A percentile compares a stretch with the other conserved stretches of the same genome.
Conservation (phyloP, 306 rosid genomes). For the Begonia peltatifolia region DNA sequence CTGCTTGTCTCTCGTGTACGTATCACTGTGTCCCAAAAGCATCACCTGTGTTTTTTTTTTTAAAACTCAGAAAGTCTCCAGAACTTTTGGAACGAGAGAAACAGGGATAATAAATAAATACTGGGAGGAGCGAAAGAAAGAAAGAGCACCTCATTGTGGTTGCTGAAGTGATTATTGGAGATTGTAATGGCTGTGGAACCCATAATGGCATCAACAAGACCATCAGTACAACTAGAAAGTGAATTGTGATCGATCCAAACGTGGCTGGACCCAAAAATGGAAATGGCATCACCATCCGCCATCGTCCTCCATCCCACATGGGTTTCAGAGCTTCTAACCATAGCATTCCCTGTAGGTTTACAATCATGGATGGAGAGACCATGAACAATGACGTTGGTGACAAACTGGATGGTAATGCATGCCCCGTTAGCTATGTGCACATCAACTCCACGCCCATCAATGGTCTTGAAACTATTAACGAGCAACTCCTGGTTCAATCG, state of each 20-base stretch:
- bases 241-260: constrained; percentile 4
- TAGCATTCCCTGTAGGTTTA: constrained; percentile 1
- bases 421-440: constrained; percentile 3
- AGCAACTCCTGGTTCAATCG: background rate
- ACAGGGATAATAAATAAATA: too few species aligned
- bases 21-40: too few species aligned
- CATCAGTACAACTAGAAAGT: background rate
- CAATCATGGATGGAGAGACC: constrained; percentile 5
- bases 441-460: constrained; percentile 4
- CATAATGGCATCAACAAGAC: background rate
- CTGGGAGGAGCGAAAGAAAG: too few species aligned
- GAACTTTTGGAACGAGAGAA: too few species aligned
- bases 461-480: constrained; percentile 3
- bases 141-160: background rate
- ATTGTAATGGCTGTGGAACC: background rate
- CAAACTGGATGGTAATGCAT: constrained; percentile 5
- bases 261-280: constrained; percentile 5
- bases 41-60: too few species aligned
- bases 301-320: constrained; percentile 4
- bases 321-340: background rate
- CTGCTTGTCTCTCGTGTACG: too few species aligned
- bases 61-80: too few species aligned
- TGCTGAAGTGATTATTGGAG: constrained; percentile 4
- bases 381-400: background rate
- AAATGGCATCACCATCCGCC: constrained; percentile 4